Evolutionary conservation across 257 asterid species (phyloP).

Genomic region (Lantana camara): DNA sequence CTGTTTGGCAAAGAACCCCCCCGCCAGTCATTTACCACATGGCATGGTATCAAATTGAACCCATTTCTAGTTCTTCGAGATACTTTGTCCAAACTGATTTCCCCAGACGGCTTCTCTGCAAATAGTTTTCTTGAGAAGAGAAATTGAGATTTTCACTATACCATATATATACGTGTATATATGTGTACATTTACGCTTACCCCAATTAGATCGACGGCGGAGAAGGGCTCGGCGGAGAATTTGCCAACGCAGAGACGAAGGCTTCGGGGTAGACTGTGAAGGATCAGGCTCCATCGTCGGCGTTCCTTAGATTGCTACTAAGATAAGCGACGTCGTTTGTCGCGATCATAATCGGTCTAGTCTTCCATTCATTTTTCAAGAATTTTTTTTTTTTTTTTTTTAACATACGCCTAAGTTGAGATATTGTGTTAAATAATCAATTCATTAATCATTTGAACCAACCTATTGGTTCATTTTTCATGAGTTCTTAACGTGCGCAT

Average conservation of each 20-base stretch:
- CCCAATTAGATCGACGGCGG: slow-evolving; percentile 43
- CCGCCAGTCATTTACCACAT: slow-evolving; percentile 35
- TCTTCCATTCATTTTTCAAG: no score
- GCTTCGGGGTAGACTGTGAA: slow-evolving; percentile 33
- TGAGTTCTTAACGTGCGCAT: no score
- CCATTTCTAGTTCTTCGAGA: slow-evolving; percentile 69
- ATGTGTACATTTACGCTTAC: slow-evolving; percentile 36
- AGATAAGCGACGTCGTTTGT: slow-evolving; percentile 17
- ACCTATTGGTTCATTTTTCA: no score
- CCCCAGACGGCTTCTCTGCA: slow-evolving; percentile 53
- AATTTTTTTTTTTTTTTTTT: no score
- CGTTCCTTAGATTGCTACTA: slow-evolving; percentile 11
- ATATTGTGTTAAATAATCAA: no score
- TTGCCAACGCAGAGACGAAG: slow-evolving; percentile 75
- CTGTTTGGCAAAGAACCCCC: slow-evolving; percentile 36
- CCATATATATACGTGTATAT: background rate
- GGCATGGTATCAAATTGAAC: slow-evolving; percentile 70
- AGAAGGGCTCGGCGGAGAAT: slow-evolving; percentile 79
- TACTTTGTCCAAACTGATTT: slow-evolving; percentile 46
- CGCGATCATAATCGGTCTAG: no score
- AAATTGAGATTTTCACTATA: slow-evolving; percentile 20
- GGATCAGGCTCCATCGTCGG: slow-evolving; percentile 31
- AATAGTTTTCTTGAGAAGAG: slow-evolving; percentile 18
- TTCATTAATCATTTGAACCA: no score
- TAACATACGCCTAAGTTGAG: no score